Conservation (phyloP, 371 early-diverging fungal genomes). For the Capillidium heterosporum region DNA sequence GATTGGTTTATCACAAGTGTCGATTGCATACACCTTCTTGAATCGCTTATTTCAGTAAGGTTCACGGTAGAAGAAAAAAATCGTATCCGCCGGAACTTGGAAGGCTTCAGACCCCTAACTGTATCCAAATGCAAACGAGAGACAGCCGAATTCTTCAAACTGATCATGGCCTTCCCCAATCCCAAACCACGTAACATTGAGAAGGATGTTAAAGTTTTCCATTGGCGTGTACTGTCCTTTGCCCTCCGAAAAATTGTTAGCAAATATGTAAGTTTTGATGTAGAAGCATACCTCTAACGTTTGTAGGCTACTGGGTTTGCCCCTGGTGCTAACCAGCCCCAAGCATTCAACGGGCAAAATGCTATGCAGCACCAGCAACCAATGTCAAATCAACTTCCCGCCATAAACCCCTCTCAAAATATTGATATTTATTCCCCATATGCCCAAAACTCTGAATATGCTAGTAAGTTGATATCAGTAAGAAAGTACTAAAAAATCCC, state of each 20-base stretch:
- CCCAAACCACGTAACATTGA: constrained; percentile 74
- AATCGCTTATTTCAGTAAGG: constrained; percentile 47
- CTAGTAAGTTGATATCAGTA: neutral
- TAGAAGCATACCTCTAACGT: neutral
- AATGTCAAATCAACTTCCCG: neutral
- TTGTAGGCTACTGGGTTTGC: constrained; percentile 1
- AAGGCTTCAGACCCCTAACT: constrained; percentile 61
- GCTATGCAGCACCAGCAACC: neutral
- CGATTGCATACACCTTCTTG: constrained; percentile 57
- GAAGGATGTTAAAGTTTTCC: constrained; percentile 71
- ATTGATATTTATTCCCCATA: neutral
- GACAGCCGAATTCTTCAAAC: constrained; percentile 52
- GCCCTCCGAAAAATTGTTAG: constrained; percentile 55
- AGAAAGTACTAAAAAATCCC: neutral
- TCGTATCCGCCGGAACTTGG: constrained; percentile 63
- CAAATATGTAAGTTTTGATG: constrained; percentile 20
- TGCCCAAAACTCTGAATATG: neutral
- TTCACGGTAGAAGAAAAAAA: constrained; percentile 75
- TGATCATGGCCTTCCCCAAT: constrained; percentile 65
- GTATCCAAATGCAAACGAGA: constrained; percentile 56
- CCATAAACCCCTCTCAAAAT: neutral
- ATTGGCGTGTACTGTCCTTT: constrained; percentile 41
- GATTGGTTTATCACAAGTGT: constrained; percentile 64
- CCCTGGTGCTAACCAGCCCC: neutral
- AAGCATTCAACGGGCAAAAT: neutral